These are phyloP conservation scores for Zea mays DNA, from an alignment of 176 grass and related monocot species.

Conservation along the genomic window Zm-B73-REFERENCE-NAM-5.0 NC_050097.1:113604001-113604500, in stretches of 20 bases:
- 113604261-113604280: background rate
- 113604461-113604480: slow-evolving; percentile 30
- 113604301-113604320: background rate
- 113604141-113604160: too few relatives aligned
- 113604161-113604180: background rate
- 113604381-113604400: slow-evolving; percentile 82
- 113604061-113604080: too few relatives aligned
- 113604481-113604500: slow-evolving; percentile 27
- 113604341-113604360: slow-evolving; percentile 40
- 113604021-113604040: too few relatives aligned
- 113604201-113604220: background rate
- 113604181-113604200: background rate
- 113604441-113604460: slow-evolving; percentile 55
- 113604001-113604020: too few relatives aligned
- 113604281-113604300: background rate
- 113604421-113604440: slow-evolving; percentile 99
- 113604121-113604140: too few relatives aligned
- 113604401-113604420: slow-evolving; percentile 96
- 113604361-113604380: slow-evolving; percentile 75
- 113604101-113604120: too few relatives aligned
- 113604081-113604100: too few relatives aligned
- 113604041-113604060: too few relatives aligned
- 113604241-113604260: background rate
- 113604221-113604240: background rate
- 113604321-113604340: slow-evolving; percentile 14